Evolutionary conservation across 1,139 yeast genomes (phyloP), one percentile per base, ranked within the genome.

Genomic region (Geotrichum europaeum): DNA sequence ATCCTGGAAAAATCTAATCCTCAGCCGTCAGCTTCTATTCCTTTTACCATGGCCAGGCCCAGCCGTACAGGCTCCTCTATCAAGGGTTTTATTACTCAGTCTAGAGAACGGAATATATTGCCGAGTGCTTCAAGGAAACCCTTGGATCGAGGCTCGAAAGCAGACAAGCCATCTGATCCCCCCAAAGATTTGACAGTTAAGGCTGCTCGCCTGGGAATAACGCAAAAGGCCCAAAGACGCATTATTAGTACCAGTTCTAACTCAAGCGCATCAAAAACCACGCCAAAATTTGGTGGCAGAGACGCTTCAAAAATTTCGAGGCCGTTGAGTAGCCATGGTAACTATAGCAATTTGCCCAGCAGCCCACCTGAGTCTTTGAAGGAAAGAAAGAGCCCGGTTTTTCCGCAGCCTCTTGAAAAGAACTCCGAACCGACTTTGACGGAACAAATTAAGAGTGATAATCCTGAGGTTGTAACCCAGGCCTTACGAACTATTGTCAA

Each of bases 1-100:
- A 80, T 90, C 0, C 72, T 88, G 10, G 83, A 83, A 49, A 78
- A 84, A 65, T 78, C 86, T 0, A 81, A 64, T 30, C 71, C 71
- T 2, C 49, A 55, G 12, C 58, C 58, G 25, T 20, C 32, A 40
- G 20, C 47, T 40, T 40, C 20, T 40, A 40, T 40, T n/a, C 20
- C 47, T 7, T 40, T n/a, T 15, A 18, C 20, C 20, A n/a, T 18
- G n/a, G 1, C 22, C 13, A 50, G 34, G 5, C 53, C 53, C n/a
- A 28, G 22, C 10, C 56, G 60, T 22, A 43, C 60, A 6, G 55
- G 53, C n/a, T 32, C 60, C 18, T 57, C 60, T 4, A 13, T 57
- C n/a, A 57, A 49, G 34, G 50, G 54, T 15, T 57, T 53, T n/a
- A 57, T 52, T 49, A 45, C 43, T 12, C 60, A 57, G n/a, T 52